Evolutionary conservation across 1,284 basidiomycete genomes (phyloP).

Genomic region (Microbotryomycetes sp.): DNA sequence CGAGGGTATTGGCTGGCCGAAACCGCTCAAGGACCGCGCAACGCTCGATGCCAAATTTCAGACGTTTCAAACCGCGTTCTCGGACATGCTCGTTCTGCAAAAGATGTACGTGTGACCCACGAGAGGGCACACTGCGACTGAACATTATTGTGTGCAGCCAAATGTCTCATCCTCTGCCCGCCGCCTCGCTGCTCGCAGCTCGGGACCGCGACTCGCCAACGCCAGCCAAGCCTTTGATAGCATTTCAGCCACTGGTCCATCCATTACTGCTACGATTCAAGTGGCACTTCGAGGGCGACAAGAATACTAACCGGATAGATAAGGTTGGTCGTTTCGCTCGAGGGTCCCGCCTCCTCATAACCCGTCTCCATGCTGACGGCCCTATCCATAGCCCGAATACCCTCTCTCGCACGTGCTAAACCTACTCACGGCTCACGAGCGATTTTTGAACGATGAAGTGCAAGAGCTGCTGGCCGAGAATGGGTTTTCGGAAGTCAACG

Average conservation of each 20-base stretch:
- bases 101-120: constrained; percentile 60
- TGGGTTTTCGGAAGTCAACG: constrained; percentile 58
- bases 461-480: constrained; percentile 62
- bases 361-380: background rate
- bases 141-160: background rate
- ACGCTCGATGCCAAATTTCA: constrained; percentile 50
- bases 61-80: constrained; percentile 65
- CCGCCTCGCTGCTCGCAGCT: constrained; percentile 1
- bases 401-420: constrained; percentile 87
- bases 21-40: constrained; percentile 55
- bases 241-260: constrained; percentile 74
- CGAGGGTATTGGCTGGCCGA: constrained; percentile 75
- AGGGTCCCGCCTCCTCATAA: background rate
- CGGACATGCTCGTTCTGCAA: constrained; percentile 67
- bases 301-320: constrained; percentile 84
- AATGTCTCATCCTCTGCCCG: background rate
- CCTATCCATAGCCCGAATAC: constrained; percentile 74
- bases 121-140: no score
- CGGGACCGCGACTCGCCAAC: background rate
- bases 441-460: constrained; percentile 66
- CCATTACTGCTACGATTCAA: constrained; percentile 83
- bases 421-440: constrained; percentile 66
- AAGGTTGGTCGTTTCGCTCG: constrained; percentile 52
- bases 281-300: constrained; percentile 84
- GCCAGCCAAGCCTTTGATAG: constrained; percentile 55